A percentile compares a stretch with the other conserved stretches of the same genome.
These are phyloP conservation scores for Fomitopsis schrenkii DNA, from an alignment of 1,284 basidiomycete species.

Conservation along the genomic window DNA sequence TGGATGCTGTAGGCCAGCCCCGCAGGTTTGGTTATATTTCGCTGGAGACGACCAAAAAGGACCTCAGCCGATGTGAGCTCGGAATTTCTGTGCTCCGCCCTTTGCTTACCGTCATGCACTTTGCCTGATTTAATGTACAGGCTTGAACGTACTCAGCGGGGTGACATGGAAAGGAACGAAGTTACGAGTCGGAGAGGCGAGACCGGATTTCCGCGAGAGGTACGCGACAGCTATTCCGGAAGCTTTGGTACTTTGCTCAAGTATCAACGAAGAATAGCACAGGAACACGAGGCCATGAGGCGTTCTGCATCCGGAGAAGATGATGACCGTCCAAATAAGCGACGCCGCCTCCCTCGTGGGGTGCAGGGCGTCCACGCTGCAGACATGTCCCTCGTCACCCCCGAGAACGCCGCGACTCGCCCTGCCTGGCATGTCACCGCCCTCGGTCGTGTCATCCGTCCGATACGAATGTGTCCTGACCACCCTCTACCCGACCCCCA, in stretches of 20 bases:
- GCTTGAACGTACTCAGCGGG: conserved; percentile 71
- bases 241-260: background rate
- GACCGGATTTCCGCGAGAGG: conserved; percentile 65
- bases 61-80: conserved; percentile 61
- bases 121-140: conserved; percentile 30
- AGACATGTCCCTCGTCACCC: conserved; percentile 62
- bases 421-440: conserved; percentile 65
- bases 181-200: conserved; percentile 75
- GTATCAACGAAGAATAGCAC: conserved; percentile 31
- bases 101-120: background rate
- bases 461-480: conserved; percentile 63
- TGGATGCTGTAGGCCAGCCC: conserved; percentile 61
- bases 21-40: conserved; percentile 74
- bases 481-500: conserved; percentile 47
- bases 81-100: background rate
- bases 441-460: conserved; percentile 60
- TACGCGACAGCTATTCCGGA: conserved; percentile 21
- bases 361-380: conserved; percentile 39
- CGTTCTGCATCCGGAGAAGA: conserved; percentile 14
- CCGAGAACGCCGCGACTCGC: conserved; percentile 44
- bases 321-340: conserved; percentile 29
- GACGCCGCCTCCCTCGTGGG: conserved; percentile 30
- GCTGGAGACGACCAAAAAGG: conserved; percentile 55
- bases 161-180: conserved; percentile 82
- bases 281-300: conserved; percentile 26